Conservation (phyloP, 192 early-diverging fungal genomes). For the Rhizophlyctis rosea region DNA sequence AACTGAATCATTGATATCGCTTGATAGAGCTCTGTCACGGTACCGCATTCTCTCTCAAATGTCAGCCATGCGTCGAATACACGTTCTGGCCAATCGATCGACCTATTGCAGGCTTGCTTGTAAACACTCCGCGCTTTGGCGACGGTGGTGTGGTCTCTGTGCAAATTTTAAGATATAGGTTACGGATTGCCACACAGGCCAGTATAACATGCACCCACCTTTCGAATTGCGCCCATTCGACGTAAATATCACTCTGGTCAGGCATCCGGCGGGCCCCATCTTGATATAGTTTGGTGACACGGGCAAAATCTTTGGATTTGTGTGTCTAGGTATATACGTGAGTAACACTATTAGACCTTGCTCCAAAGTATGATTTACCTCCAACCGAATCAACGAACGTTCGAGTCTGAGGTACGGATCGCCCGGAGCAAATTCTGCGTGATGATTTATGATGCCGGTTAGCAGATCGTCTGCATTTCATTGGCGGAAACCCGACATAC, state of each 20-base stretch:
- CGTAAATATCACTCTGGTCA: slow-evolving; percentile 17
- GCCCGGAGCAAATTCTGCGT: slow-evolving; percentile 10
- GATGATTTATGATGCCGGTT: too few relatives aligned
- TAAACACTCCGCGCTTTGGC: slow-evolving; percentile 16
- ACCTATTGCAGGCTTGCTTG: slow-evolving; percentile 14
- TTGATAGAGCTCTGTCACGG: slow-evolving; percentile 19
- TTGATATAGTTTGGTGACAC: slow-evolving; percentile 18
- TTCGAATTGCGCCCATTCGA: slow-evolving; percentile 34
- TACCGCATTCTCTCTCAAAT: slow-evolving; percentile 29
- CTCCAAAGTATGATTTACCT: slow-evolving; percentile 19
- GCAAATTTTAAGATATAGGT: background rate
- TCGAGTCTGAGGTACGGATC: slow-evolving; percentile 37
- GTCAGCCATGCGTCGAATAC: slow-evolving; percentile 34
- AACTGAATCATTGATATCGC: slow-evolving; percentile 13
- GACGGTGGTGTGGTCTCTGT: slow-evolving; percentile 6
- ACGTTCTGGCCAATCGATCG: slow-evolving; percentile 30
- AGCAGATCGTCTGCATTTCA: too few relatives aligned
- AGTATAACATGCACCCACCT: slow-evolving; percentile 12
- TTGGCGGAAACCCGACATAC: too few relatives aligned
- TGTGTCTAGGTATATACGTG: too few relatives aligned
- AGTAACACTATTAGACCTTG: too few relatives aligned
- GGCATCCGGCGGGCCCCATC: slow-evolving; percentile 7
- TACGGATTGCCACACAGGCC: background rate
- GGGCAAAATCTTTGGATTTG: slow-evolving; percentile 25
- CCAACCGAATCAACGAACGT: slow-evolving; percentile 18